Percentiles rank a stretch among this genome's conserved stretches.
Conservation (phyloP, 257 asterid genomes). For the Fraxinus excelsior region DNA sequence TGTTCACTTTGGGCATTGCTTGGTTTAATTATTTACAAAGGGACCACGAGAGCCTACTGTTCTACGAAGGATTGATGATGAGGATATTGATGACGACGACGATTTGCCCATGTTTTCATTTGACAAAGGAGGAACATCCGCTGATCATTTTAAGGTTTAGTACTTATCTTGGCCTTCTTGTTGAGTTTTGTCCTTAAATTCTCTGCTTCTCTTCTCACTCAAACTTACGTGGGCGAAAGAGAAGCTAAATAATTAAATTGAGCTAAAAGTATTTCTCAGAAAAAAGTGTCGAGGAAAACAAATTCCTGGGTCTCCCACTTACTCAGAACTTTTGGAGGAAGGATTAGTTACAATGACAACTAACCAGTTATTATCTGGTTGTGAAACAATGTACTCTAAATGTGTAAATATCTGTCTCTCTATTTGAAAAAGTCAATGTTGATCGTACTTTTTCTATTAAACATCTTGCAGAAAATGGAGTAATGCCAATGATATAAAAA, state of each 20-base stretch:
- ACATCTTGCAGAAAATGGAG: background rate
- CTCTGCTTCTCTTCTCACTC: background rate
- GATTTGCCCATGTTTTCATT: slow-evolving; percentile 26
- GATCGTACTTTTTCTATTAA: background rate
- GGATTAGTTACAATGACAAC: no score
- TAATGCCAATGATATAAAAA: background rate
- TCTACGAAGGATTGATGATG: slow-evolving; percentile 60
- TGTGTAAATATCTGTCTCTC: background rate
- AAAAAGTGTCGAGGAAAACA: slow-evolving; percentile 10
- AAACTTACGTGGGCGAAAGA: background rate
- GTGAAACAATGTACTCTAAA: background rate
- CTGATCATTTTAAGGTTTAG: slow-evolving; percentile 49
- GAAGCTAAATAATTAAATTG: background rate
- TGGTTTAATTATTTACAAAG: slow-evolving; percentile 31
- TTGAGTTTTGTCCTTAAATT: background rate
- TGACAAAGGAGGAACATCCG: slow-evolving; percentile 35
- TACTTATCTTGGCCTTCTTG: background rate
- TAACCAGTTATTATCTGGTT: background rate
- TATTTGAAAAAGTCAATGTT: background rate
- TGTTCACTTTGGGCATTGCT: slow-evolving; percentile 12
- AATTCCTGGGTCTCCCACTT: no score
- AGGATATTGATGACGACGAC: slow-evolving; percentile 48
- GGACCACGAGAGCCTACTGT: slow-evolving; percentile 47
- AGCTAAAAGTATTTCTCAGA: background rate
- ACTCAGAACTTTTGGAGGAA: no score